Conservation (phyloP, 1,139 yeast species). For the Saccharomycopsis hybrid region DNA sequence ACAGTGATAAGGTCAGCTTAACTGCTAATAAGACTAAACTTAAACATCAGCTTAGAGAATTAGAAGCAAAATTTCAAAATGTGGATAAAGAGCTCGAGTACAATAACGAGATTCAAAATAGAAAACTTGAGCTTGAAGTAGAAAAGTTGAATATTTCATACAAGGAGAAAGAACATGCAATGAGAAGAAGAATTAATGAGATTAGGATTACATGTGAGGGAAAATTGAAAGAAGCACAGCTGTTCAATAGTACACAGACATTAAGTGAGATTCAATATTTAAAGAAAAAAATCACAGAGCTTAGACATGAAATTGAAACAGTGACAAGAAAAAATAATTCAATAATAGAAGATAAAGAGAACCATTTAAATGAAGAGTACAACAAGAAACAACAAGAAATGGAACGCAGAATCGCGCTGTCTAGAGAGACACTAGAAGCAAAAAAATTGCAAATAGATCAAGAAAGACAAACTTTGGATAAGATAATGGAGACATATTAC, state of each 20-base stretch:
- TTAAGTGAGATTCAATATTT: too few relatives aligned
- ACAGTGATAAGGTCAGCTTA: slow-evolving; percentile 4
- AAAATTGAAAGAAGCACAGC: background rate
- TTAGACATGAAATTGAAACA: too few relatives aligned
- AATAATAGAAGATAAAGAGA: too few relatives aligned
- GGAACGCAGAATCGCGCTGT: too few relatives aligned
- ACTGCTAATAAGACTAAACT: slow-evolving; percentile 4
- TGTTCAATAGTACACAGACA: too few relatives aligned
- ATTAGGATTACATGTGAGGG: background rate
- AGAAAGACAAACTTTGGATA: too few relatives aligned
- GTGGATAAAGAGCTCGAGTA: slow-evolving; percentile 3
- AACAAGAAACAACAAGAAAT: too few relatives aligned
- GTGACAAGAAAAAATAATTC: too few relatives aligned
- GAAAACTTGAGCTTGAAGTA: slow-evolving; percentile 6
- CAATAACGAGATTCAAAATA: background rate
- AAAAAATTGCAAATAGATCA: too few relatives aligned
- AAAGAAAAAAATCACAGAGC: too few relatives aligned
- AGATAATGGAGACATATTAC: background rate
- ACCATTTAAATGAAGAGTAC: too few relatives aligned
- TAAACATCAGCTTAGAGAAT: background rate
- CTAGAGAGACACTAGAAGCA: too few relatives aligned
- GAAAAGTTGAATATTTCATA: slow-evolving; percentile 1
- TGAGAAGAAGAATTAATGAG: background rate
- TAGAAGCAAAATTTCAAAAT: background rate
- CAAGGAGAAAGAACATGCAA: background rate